Percentiles rank a stretch among this genome's conserved stretches.
Evolutionary conservation across 2,329 filamentous ascomycete genomes (phyloP).

Genomic region (Biscogniauxia marginata): DNA sequence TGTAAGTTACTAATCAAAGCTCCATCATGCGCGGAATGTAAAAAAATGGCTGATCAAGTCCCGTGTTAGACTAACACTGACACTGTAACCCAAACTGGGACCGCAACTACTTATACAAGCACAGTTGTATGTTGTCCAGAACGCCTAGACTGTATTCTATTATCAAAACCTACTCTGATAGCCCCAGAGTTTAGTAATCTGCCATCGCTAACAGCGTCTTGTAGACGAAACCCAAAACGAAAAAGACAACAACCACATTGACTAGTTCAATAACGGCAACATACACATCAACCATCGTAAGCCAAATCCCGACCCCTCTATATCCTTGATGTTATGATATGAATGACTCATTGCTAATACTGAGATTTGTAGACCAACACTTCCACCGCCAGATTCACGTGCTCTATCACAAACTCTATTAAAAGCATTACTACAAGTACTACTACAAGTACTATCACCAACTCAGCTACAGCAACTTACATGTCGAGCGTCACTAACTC

Average conservation of each 20-base stretch:
- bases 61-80: background rate
- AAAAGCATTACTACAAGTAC: slow-evolving; percentile 2
- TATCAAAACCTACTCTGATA: too few relatives aligned
- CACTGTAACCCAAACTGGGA: background rate
- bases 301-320: too few relatives aligned
- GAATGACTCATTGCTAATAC: too few relatives aligned
- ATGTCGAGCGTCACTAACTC: background rate
- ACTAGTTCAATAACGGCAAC: background rate
- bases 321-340: too few relatives aligned
- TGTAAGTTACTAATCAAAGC: background rate
- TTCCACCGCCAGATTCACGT: too few relatives aligned
- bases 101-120: background rate
- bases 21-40: background rate
- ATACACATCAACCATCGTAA: background rate
- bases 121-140: too few relatives aligned
- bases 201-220: too few relatives aligned
- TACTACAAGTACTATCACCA: slow-evolving; percentile 5
- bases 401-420: too few relatives aligned
- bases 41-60: background rate
- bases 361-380: too few relatives aligned
- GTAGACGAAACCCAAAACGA: too few relatives aligned
- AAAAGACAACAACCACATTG: background rate
- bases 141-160: too few relatives aligned
- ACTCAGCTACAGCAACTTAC: background rate
- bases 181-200: too few relatives aligned